Evolutionary conservation across 257 asterid species (phyloP).

Genomic region (Solanum commersonii): DNA sequence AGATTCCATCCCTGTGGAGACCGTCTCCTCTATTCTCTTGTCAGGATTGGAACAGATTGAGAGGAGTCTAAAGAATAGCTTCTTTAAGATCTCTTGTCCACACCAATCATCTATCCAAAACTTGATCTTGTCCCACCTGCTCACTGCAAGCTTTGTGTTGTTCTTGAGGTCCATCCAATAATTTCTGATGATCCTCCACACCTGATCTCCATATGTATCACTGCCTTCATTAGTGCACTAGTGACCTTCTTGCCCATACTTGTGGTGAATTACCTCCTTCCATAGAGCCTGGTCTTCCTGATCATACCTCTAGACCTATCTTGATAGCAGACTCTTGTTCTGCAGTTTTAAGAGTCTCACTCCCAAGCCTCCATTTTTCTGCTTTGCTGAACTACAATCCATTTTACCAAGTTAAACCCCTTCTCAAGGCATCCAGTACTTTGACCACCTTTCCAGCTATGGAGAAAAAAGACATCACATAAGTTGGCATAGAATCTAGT

Average conservation of each 20-base stretch:
- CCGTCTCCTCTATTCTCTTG: neutral
- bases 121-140: neutral
- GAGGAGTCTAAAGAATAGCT: neutral
- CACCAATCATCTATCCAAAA: neutral
- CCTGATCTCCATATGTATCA: neutral
- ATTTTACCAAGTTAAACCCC: neutral
- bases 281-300: neutral
- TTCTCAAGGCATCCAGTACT: neutral
- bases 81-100: neutral
- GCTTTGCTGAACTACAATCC: neutral
- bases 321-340: neutral
- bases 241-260: neutral
- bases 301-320: neutral
- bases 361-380: neutral
- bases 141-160: neutral
- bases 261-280: neutral
- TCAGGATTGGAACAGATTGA: neutral
- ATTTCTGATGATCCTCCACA: neutral
- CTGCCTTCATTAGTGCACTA: neutral
- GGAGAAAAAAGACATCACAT: neutral
- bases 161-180: neutral
- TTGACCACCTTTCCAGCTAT: neutral
- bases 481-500: neutral
- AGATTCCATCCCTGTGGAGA: neutral
- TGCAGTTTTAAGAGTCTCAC: neutral